A percentile compares a stretch with the other conserved stretches of the same genome.
phyloP scores from a whole-genome alignment of 805 yeast species.

The Debaryomyces tyrocola region DNA sequence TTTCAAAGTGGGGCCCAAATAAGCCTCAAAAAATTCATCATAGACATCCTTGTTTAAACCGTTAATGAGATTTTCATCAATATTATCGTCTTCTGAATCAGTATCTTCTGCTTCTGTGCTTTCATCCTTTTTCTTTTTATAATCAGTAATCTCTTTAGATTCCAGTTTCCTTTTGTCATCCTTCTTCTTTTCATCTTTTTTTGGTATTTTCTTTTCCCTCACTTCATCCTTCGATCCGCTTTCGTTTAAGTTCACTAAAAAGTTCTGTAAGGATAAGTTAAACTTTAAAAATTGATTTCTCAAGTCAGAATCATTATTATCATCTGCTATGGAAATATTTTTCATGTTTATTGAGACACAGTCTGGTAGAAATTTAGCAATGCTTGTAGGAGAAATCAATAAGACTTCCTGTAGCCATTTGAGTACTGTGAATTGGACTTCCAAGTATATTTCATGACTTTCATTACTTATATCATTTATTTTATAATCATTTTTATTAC shows the following conservation, averaged over 20 bases:
- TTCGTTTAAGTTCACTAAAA: constrained; percentile 30
- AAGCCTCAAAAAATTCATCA: constrained; percentile 41
- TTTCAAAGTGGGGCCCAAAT: constrained; percentile 55
- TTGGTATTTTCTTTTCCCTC: constrained; percentile 49
- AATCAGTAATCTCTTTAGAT: constrained; percentile 4
- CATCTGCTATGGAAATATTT: constrained; percentile 35
- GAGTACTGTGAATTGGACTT: constrained; percentile 75
- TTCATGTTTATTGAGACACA: constrained; percentile 64
- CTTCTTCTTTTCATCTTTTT: constrained; percentile 36
- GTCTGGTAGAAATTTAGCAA: constrained; percentile 72
- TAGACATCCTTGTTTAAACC: constrained; percentile 41
- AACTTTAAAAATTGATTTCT: constrained; percentile 36
- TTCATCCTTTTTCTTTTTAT: constrained; percentile 9
- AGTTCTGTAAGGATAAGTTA: constrained; percentile 32
- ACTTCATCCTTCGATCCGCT: constrained; percentile 35
- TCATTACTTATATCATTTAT: constrained; percentile 31
- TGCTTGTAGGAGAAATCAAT: constrained; percentile 71
- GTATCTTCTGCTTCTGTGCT: constrained; percentile 2
- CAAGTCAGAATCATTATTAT: constrained; percentile 36
- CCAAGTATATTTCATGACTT: constrained; percentile 41
- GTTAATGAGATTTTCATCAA: constrained; percentile 38
- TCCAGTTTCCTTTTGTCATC: constrained; percentile 3
- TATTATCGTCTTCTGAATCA: constrained; percentile 1
- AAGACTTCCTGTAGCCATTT: constrained; percentile 80
- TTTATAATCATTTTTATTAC: constrained; percentile 14